Evolutionary conservation across 1,139 yeast genomes (phyloP), one percentile per base, ranked within the genome.

Genomic region (Suhomyces yuchorum): DNA sequence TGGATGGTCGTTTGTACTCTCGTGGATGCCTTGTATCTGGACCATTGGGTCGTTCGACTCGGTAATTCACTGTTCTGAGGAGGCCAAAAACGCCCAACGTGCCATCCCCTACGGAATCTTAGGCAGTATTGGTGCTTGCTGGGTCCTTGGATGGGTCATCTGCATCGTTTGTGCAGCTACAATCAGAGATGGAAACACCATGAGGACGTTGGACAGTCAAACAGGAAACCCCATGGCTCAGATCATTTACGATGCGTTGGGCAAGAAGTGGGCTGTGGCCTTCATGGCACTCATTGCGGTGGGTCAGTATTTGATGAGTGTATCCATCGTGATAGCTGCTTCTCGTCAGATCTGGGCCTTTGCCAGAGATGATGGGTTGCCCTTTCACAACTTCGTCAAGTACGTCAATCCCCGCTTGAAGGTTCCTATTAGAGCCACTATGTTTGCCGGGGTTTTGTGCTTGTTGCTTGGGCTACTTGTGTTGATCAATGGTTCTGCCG

Each of bases 281-380:
- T 79, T 85, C 49, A 81, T 83, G 85, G 60, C 81, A 1, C 60
- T 83, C 40, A 80, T 81, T 58, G 80, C 84, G 2, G 66, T 75
- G 54, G 84, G 85, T 46, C 87, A 82, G 62, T 83, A 77, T 65
- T 62, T 82, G 46, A 85, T 85, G 89, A 88, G 89, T 11, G 70
- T 80, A 19, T 77, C 84, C 1, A 71, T 79, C 30, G 61, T 75
- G 35, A 73, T 76, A 30, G 82, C 82, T 7, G 71, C 77, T 40
- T 78, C 80, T 9, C 68, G 82, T 60, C 81, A 76, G 58, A 64
- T 75, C 37, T 78, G 79, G 78, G 81, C 82, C 1, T 75, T 77
- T 53, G 75, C 82, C 8, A 68, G 75, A 59, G 75, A 70, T 51
- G 71, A 70, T 50, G 74, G 71, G 20, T 64, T 78, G 46, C 82